Base-by-base conservation (phyloP, 2,329 filamentous ascomycete genomes). In the Diaporthe citri region DNA sequence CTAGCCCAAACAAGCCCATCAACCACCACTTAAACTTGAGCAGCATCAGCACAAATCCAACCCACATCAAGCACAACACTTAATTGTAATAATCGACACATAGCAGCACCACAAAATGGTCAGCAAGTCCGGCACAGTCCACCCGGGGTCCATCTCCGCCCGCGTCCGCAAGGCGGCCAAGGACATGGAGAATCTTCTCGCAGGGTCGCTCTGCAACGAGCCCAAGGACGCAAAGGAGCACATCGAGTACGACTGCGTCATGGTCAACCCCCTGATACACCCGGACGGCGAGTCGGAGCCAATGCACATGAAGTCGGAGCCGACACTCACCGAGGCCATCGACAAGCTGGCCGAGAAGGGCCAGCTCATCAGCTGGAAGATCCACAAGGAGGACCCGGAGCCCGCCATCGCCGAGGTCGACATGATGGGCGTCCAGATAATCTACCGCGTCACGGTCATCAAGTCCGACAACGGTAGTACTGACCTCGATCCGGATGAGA, bases 401-500 rank as follows among this genome's bases (percentile, higher is more conserved):
- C 74, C 74, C 7, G 70, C 70, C n/a, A 48, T 75, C 43, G 62
- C 48, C 2, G 70, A 75, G 71, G 55, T 73, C 3, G 74, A 73
- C 41, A 75, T 75, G 74, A 75, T 75, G 74, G 74, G 52, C 22
- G 74, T 75, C 43, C 71, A 73, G 43, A 69, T 73, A 34, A 75
- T 75, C 34, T 75, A 75, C 55, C 56, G 62, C n/a, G 62, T 75
- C 25, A 70, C 70, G 0, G 62, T 67, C 12, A 67, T 36, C 41
- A 73, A 55, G n/a, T 56, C 39, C 7, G 55, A 39, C 25, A 62
- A 31, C 36, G n/a, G 62, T n/a, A 56, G 64, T 64, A 60, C 34
- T 20, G 57, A 36, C 64, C 7, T 41, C 41, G 51, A 31, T 39
- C 20, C 39, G 15, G 52, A 31, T 1, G 34, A 46, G 5, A 55